A percentile compares a stretch with the other conserved stretches of the same genome.
These are phyloP conservation scores for Centella asiatica DNA, from an alignment of 129 eudicot species.

Conservation along the genomic window DNA sequence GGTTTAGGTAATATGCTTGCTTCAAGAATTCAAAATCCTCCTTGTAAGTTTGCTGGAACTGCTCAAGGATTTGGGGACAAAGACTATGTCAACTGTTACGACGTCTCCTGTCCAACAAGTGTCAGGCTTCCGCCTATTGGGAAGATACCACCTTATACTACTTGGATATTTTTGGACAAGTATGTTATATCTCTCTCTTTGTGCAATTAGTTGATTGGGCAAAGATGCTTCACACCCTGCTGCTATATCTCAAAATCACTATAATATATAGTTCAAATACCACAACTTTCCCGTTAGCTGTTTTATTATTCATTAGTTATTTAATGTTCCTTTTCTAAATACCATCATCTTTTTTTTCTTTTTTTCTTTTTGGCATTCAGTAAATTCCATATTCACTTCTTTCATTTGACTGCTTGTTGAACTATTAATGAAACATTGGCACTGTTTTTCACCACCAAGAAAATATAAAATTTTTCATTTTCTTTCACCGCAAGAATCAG, in stretches of 20 bases:
- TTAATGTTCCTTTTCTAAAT: too few relatives aligned
- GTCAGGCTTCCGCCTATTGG: slow-evolving; percentile 60
- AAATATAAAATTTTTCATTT: too few relatives aligned
- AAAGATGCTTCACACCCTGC: background rate
- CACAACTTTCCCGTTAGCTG: too few relatives aligned
- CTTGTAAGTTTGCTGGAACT: slow-evolving; percentile 33
- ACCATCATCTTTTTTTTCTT: too few relatives aligned
- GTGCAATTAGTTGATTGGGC: background rate
- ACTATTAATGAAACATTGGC: too few relatives aligned
- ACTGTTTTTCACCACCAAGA: too few relatives aligned
- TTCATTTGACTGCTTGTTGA: too few relatives aligned
- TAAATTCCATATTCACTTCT: too few relatives aligned
- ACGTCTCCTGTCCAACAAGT: slow-evolving; percentile 39
- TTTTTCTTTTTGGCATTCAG: too few relatives aligned
- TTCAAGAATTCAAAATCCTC: slow-evolving; percentile 52
- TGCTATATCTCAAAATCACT: background rate
- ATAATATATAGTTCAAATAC: background rate
- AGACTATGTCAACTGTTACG: slow-evolving; percentile 35
- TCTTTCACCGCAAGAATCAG: too few relatives aligned
- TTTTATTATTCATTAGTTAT: too few relatives aligned
- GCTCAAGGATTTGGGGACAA: slow-evolving; percentile 44
- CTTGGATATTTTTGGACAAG: slow-evolving; percentile 87
- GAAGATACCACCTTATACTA: slow-evolving; percentile 76
- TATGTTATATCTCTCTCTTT: slow-evolving; percentile 7
- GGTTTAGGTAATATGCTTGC: slow-evolving; percentile 38